phyloP scores from a whole-genome alignment of 148 eudicot species.

The Rhododendron griersonianum region DNA sequence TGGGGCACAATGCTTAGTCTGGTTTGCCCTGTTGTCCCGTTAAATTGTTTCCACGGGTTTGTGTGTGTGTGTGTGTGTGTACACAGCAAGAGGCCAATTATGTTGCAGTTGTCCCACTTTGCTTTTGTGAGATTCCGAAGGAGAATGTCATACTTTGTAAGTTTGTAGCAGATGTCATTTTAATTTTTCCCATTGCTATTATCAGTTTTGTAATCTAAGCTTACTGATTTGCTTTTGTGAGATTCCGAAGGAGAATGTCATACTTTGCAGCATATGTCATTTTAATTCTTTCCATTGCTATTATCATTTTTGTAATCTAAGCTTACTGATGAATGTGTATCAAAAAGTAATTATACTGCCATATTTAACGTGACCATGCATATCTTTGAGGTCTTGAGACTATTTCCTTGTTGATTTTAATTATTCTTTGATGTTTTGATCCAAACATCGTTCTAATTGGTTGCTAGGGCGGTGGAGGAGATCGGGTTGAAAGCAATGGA shows the following conservation, averaged over 20 bases:
- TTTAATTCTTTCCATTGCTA: neutral
- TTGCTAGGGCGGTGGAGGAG: slow-evolving; percentile 67
- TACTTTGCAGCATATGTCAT: neutral
- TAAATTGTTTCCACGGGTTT: neutral
- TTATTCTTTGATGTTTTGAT: neutral
- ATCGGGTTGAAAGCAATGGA: slow-evolving; percentile 57
- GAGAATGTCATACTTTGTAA: neutral
- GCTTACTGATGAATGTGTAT: neutral
- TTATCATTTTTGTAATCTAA: neutral
- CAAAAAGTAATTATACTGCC: neutral
- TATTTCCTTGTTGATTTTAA: neutral
- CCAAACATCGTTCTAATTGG: neutral
- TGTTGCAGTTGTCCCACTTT: neutral
- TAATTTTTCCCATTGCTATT: neutral
- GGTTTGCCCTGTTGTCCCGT: neutral
- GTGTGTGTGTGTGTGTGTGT: neutral
- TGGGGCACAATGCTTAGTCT: neutral
- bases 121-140: neutral
- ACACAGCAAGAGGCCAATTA: neutral
- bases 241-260: neutral
- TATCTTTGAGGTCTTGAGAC: neutral
- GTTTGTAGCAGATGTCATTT: neutral
- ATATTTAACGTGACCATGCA: neutral
- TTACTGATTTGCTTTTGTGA: neutral
- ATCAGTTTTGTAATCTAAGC: neutral